A percentile compares a stretch with the other conserved stretches of the same genome.
These are phyloP conservation scores for Tolypocladium pustulatum DNA, from an alignment of 2,329 filamentous ascomycete species.

Conservation along the genomic window DNA sequence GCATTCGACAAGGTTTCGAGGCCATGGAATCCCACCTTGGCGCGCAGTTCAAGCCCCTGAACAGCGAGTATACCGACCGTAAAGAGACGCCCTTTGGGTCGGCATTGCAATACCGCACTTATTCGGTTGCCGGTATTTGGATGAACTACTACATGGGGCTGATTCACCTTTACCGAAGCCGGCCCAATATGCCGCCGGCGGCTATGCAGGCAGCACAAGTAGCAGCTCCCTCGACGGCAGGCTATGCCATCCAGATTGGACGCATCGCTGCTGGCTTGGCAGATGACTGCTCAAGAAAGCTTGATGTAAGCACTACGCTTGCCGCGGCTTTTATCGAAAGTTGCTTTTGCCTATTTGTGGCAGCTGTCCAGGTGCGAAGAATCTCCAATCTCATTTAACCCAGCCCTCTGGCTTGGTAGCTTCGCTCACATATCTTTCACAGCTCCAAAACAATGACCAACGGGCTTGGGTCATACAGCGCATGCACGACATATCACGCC, in stretches of 20 bases:
- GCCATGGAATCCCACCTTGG: constrained; percentile 57
- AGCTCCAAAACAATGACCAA: constrained; percentile 50
- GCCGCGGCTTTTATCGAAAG: constrained; percentile 76
- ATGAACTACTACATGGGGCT: constrained; percentile 76
- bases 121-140: constrained; percentile 82
- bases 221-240: constrained; percentile 60
- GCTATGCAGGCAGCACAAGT: constrained; percentile 80
- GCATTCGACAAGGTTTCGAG: constrained; percentile 61
- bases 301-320: constrained; percentile 62
- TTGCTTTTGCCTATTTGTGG: constrained; percentile 76
- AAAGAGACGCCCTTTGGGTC: constrained; percentile 68
- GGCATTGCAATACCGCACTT: constrained; percentile 72
- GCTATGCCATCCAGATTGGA: constrained; percentile 64
- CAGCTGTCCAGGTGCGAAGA: constrained; percentile 55
- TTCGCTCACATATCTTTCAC: neutral
- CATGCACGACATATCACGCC: constrained; percentile 62
- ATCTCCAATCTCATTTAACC: neutral
- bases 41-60: constrained; percentile 65
- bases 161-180: constrained; percentile 70
- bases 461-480: constrained; percentile 68
- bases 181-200: constrained; percentile 84
- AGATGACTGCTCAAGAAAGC: constrained; percentile 39
- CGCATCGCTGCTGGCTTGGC: constrained; percentile 67
- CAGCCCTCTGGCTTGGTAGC: neutral
- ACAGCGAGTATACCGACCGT: constrained; percentile 52